Conservation (phyloP, 345 rosid genomes). For the Bruguiera sexangula region DNA sequence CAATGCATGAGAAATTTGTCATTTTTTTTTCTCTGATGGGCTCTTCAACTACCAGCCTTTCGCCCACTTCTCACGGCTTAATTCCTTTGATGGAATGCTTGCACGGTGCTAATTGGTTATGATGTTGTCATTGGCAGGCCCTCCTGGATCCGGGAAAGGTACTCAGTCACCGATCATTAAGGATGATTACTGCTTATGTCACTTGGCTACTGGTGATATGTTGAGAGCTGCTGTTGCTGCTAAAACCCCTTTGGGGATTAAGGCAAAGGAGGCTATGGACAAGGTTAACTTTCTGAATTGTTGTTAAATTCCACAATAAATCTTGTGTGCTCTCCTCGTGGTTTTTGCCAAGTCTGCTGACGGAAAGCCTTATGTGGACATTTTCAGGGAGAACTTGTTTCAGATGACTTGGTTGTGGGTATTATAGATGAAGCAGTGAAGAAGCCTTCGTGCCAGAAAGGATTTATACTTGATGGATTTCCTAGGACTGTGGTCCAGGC, state of each 20-base stretch:
- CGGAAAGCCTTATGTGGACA: conserved; percentile 10
- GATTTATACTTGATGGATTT: conserved; percentile 95
- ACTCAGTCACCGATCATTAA: conserved; percentile 93
- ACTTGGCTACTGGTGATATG: conserved; percentile 99
- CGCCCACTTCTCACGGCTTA: not conserved
- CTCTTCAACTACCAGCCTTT: not conserved
- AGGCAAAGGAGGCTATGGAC: conserved; percentile 98
- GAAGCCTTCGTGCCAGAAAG: conserved; percentile 87
- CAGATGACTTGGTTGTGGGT: conserved; percentile 93
- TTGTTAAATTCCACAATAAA: not conserved
- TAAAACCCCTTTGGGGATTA: conserved; percentile 88
- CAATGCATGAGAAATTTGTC: too few relatives aligned
- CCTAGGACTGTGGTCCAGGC: conserved; percentile 93
- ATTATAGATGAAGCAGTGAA: conserved; percentile 94
- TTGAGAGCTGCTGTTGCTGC: conserved; percentile 95
- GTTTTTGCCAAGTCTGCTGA: conserved; percentile 10
- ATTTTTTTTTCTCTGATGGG: too few relatives aligned
- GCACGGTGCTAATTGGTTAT: not conserved
- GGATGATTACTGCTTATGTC: conserved; percentile 92
- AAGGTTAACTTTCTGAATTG: conserved; percentile 42
- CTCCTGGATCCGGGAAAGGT: conserved; percentile 99
- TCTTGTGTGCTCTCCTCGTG: not conserved
- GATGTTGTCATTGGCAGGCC: conserved; percentile 49
- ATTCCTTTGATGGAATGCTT: not conserved
- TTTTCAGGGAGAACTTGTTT: conserved; percentile 83